A percentile compares a stretch with the other conserved stretches of the same genome.
Evolutionary conservation across 2,329 filamentous ascomycete genomes (phyloP).

Genomic region (Stylonectria norvegica): DNA sequence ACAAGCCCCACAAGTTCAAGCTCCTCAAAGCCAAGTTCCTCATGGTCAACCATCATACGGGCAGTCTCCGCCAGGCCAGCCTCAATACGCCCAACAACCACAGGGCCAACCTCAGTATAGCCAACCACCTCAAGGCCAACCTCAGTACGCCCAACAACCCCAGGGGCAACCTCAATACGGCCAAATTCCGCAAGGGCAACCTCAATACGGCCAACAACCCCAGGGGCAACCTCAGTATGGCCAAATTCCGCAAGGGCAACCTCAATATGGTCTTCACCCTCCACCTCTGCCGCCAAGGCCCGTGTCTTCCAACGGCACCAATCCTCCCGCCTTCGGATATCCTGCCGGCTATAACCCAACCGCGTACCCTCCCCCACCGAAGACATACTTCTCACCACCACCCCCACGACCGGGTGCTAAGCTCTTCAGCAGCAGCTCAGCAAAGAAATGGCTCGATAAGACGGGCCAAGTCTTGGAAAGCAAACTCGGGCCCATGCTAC

Average conservation of each 20-base stretch:
- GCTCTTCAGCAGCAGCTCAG: constrained; percentile 33
- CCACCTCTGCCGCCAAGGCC: constrained; percentile 30
- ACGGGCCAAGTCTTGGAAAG: constrained; percentile 35
- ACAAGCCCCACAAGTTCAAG: background rate
- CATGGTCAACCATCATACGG: constrained; percentile 17
- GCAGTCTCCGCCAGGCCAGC: background rate
- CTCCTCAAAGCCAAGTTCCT: background rate
- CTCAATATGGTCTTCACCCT: constrained; percentile 12
- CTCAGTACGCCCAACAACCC: background rate
- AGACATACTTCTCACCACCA: constrained; percentile 28
- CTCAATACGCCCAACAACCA: constrained; percentile 2
- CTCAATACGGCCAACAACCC: constrained; percentile 7
- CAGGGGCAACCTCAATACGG: background rate
- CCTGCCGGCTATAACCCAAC: constrained; percentile 22
- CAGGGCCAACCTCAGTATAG: background rate
- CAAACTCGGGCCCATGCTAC: constrained; percentile 30
- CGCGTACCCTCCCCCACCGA: constrained; percentile 32
- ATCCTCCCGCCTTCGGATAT: constrained; percentile 17
- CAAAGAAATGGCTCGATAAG: constrained; percentile 35
- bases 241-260: background rate
- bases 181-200: background rate
- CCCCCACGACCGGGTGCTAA: constrained; percentile 19
- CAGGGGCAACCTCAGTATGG: constrained; percentile 2
- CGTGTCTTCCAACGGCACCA: constrained; percentile 17
- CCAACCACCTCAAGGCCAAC: background rate